Evolutionary conservation across 345 rosid genomes (phyloP), one percentile per base, ranked within the genome.

Genomic region (Lumnitzera racemosa): DNA sequence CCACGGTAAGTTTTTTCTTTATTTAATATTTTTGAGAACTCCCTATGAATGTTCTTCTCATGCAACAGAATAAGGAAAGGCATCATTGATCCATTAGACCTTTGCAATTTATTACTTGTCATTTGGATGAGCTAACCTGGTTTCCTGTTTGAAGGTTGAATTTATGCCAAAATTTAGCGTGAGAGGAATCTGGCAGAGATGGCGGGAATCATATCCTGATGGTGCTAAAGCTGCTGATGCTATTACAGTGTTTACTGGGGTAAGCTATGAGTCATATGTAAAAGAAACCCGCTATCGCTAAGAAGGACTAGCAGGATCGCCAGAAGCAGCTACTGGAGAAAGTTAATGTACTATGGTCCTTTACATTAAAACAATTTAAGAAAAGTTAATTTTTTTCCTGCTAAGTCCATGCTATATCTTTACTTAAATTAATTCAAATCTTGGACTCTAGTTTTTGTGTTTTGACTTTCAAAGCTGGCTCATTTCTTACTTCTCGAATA

Each of bases 161-260:
- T 90, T 94, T 73, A 67, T 90, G 78, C 88, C 96, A 61, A 94
- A 90, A 71, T 90, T 94, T 75, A 94, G 99, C 55, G 99, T 90
- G 67, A 76, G 95, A 51, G 90, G 91, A 72, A 74, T 88, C 70
- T 94, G 99, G 99, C 80, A 84, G 68, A 90, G 96, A 76, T 94
- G 91, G 94, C 82, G 81, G 46, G 96, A 94, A 67, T 89, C 96
- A 57, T 87, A 83, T 82, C 87, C 83, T 47, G 75, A 81, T 67
- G 89, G 83, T 62, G 77, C 29, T 24, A 86, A 66, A 64, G 62
- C 79, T 49, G 76, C 70, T 15, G 76, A 84, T 67, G 81, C 90
- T 48, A 76, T 86, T 59, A 94, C 96, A 49, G 96, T 80, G 51
- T 94, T 94, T 70, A 90, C 97, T 12, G 99, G 99, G 53, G 99